phyloP scores from a whole-genome alignment of 2,329 filamentous ascomycete species.

The Westerdykella ornata region DNA sequence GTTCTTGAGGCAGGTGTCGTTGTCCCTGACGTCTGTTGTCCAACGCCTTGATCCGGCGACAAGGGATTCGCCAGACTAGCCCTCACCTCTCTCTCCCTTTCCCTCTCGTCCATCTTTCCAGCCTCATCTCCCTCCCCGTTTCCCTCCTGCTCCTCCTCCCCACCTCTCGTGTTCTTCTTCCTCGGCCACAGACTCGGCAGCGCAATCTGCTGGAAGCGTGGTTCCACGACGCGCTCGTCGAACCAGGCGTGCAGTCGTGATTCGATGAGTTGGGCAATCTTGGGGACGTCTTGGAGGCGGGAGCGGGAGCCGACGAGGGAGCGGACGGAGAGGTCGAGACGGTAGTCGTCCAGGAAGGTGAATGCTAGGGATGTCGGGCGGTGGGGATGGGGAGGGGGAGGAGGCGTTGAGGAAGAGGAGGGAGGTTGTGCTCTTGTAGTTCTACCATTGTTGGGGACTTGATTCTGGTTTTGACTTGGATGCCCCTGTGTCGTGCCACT shows the following conservation, averaged over 20 bases:
- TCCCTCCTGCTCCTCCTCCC: slow-evolving; percentile 51
- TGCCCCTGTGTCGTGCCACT: slow-evolving; percentile 39
- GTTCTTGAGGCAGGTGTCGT: too few species aligned
- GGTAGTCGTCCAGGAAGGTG: slow-evolving; percentile 84
- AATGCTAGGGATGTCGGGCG: slow-evolving; percentile 83
- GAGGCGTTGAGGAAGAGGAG: slow-evolving; percentile 15
- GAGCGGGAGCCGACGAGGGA: slow-evolving; percentile 75
- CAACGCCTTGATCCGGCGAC: background rate
- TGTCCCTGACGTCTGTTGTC: too few species aligned
- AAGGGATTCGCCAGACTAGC: background rate
- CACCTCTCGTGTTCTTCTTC: slow-evolving; percentile 74
- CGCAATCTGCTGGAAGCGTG: slow-evolving; percentile 79
- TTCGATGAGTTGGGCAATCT: slow-evolving; percentile 80
- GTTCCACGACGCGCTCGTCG: slow-evolving; percentile 78
- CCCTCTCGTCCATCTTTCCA: slow-evolving; percentile 3
- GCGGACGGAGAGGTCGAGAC: slow-evolving; percentile 73
- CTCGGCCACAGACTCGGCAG: slow-evolving; percentile 76
- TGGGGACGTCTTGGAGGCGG: slow-evolving; percentile 75
- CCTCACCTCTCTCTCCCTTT: slow-evolving; percentile 7
- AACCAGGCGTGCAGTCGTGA: slow-evolving; percentile 77
- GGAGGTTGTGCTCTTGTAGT: slow-evolving; percentile 40
- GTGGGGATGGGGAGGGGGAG: slow-evolving; percentile 20
- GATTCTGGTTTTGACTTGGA: slow-evolving; percentile 16
- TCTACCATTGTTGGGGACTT: slow-evolving; percentile 14
- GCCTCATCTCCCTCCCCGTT: slow-evolving; percentile 16